Conservation (phyloP, 2,329 filamentous ascomycete species). For the Botrytis sinoallii region DNA sequence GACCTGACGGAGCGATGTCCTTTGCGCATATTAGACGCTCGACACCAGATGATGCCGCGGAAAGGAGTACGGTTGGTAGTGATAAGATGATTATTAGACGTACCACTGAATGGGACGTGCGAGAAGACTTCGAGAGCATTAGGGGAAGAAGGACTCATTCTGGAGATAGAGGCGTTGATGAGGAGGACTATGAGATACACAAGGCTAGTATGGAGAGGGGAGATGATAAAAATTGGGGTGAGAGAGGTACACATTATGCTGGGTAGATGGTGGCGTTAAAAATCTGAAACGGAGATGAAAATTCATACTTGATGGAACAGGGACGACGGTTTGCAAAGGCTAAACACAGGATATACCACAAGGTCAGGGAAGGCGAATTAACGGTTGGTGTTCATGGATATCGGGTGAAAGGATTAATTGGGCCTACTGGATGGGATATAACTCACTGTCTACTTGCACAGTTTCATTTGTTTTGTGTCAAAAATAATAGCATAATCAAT, state of each 20-base stretch:
- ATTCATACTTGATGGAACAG: background rate
- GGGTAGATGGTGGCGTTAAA: background rate
- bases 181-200: slow-evolving; percentile 3
- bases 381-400: background rate
- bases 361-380: background rate
- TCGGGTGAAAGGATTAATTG: background rate
- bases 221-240: background rate
- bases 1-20: slow-evolving; percentile 23
- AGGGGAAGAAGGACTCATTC: background rate
- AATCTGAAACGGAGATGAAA: background rate
- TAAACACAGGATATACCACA: background rate
- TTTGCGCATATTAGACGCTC: slow-evolving; percentile 20
- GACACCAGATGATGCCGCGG: slow-evolving; percentile 21
- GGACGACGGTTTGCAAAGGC: background rate
- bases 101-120: slow-evolving; percentile 25
- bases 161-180: background rate
- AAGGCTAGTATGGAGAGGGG: background rate
- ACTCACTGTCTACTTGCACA: background rate
- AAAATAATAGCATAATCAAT: background rate
- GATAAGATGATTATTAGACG: slow-evolving; percentile 26
- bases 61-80: slow-evolving; percentile 22
- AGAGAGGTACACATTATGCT: slow-evolving; percentile 2
- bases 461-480: background rate
- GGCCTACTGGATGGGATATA: background rate
- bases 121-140: slow-evolving; percentile 15